Percentiles rank a stretch among this genome's conserved stretches.
These are phyloP conservation scores for Escallonia rubra DNA, from an alignment of 129 eudicot genomes.

Conservation along the genomic window DNA sequence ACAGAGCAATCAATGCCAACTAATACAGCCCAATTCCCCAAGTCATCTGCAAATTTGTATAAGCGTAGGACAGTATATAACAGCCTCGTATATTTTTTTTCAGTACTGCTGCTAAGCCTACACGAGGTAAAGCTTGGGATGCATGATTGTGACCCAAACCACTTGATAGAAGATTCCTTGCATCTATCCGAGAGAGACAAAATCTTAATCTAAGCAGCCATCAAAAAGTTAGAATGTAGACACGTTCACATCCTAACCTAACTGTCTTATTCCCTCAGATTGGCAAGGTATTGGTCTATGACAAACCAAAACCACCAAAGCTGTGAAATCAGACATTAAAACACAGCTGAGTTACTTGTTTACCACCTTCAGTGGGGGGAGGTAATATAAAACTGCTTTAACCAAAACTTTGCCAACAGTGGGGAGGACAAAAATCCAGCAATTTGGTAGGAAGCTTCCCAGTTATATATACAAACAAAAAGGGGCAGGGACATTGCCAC, in stretches of 20 bases:
- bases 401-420: not conserved
- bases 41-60: no score
- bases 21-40: no score
- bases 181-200: not conserved
- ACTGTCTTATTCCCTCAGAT: no score
- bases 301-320: not conserved
- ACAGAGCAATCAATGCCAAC: no score
- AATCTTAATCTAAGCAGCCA: not conserved
- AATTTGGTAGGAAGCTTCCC: not conserved
- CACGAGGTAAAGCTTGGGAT: not conserved
- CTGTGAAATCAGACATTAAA: not conserved
- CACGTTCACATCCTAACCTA: no score
- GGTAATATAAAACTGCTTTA: not conserved
- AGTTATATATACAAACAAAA: not conserved
- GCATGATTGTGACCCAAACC: not conserved
- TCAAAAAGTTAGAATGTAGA: no score
- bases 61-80: no score
- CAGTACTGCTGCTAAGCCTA: no score
- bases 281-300: no score
- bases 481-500: no score
- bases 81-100: no score
- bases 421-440: not conserved
- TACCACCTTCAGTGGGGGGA: not conserved
- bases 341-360: not conserved
- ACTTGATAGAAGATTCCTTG: not conserved